Percentiles rank a stretch among this genome's conserved stretches.
Evolutionary conservation across 352 stramenopile species (phyloP).

Genomic region (Globisporangium nagaii): DNA sequence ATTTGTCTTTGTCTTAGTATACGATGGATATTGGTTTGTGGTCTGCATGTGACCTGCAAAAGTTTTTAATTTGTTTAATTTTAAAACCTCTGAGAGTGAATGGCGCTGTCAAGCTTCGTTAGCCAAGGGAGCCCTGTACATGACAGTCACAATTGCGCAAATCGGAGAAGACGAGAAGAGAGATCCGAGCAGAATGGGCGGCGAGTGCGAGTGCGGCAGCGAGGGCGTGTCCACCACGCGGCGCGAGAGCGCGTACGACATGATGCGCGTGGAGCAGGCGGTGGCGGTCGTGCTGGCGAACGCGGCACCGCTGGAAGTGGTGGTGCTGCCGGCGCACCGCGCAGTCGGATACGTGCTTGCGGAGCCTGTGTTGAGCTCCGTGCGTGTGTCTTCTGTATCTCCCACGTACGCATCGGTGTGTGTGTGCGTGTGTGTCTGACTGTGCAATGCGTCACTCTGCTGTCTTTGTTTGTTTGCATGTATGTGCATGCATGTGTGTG

Average conservation of each 20-base stretch:
- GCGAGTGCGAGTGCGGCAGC: constrained; percentile 42
- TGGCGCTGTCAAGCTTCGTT: too few relatives aligned
- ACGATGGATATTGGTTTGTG: too few relatives aligned
- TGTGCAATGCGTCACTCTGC: too few relatives aligned
- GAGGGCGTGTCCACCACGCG: constrained; percentile 38
- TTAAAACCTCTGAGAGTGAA: too few relatives aligned
- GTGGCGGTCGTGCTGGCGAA: constrained; percentile 47
- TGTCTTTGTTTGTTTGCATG: not conserved
- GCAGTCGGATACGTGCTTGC: constrained; percentile 52
- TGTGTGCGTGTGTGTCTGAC: not conserved
- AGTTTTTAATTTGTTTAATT: too few relatives aligned
- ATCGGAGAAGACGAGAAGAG: not conserved
- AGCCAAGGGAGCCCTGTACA: too few relatives aligned
- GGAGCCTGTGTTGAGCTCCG: constrained; percentile 39
- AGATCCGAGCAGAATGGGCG: constrained; percentile 6
- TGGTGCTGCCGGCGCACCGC: constrained; percentile 23
- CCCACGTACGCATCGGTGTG: not conserved
- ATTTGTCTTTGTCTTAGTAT: not conserved
- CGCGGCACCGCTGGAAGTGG: constrained; percentile 28
- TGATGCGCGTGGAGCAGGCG: constrained; percentile 56
- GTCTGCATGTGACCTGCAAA: too few relatives aligned
- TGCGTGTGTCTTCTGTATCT: constrained; percentile 5
- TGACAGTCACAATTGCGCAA: not conserved
- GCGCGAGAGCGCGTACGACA: constrained; percentile 74
- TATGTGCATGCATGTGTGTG: constrained; percentile 7